phyloP scores from a whole-genome alignment of 1,284 basidiomycete genomes.

The Chalciporus sp. region DNA sequence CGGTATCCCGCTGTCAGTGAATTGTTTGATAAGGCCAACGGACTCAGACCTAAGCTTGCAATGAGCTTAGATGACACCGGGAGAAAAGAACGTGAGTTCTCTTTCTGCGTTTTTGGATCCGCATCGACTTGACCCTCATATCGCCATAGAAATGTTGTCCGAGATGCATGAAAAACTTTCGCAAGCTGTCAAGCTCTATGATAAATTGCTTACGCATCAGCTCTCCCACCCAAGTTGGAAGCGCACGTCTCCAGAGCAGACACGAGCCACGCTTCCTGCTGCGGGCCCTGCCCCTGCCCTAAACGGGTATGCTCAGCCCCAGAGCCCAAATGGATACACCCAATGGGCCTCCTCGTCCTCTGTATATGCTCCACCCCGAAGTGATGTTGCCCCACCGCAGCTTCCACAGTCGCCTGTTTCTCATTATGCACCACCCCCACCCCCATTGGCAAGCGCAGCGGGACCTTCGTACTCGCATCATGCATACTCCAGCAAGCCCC shows the following conservation, averaged over 20 bases:
- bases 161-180: conserved; percentile 96
- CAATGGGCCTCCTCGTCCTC: conserved; percentile 35
- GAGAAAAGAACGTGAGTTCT: conserved; percentile 79
- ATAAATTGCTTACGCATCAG: conserved; percentile 85
- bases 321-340: conserved; percentile 14
- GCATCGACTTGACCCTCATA: background rate
- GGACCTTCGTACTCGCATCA: conserved; percentile 21
- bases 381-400: conserved; percentile 15
- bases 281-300: conserved; percentile 6
- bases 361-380: conserved; percentile 20
- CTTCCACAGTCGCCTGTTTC: conserved; percentile 16
- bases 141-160: conserved; percentile 68
- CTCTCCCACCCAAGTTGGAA: conserved; percentile 69
- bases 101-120: background rate
- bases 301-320: conserved; percentile 28
- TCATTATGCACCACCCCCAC: conserved; percentile 22
- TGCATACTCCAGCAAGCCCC: conserved; percentile 15
- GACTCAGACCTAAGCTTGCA: conserved; percentile 81
- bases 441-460: conserved; percentile 8
- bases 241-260: conserved; percentile 33
- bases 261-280: conserved; percentile 14
- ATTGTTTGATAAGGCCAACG: conserved; percentile 83
- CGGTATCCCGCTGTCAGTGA: conserved; percentile 83
- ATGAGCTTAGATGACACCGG: conserved; percentile 85
- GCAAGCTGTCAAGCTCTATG: conserved; percentile 89